phyloP scores from a whole-genome alignment of 2,329 filamentous ascomycete species.

The Simplicillium sp. region DNA sequence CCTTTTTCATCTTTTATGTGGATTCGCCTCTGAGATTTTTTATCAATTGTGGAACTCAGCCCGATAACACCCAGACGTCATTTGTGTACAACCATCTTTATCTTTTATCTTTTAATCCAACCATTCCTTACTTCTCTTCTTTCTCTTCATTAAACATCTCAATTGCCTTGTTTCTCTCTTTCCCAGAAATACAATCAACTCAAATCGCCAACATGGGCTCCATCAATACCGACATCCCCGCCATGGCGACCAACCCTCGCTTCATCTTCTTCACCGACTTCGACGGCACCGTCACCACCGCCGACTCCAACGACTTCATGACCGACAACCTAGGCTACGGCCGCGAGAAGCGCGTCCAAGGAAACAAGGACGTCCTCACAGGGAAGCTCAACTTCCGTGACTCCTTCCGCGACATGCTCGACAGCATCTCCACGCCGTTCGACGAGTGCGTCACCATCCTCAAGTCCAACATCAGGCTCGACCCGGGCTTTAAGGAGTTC shows the following conservation, averaged over 20 bases:
- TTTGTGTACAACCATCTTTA: not conserved
- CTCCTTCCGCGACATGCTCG: slow-evolving; percentile 85
- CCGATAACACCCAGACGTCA: not conserved
- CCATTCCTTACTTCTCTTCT: not conserved
- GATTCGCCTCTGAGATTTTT: not conserved
- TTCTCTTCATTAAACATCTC: not conserved
- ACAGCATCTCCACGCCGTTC: slow-evolving; percentile 73
- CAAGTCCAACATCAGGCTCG: slow-evolving; percentile 74
- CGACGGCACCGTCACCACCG: slow-evolving; percentile 83
- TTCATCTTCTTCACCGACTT: slow-evolving; percentile 99
- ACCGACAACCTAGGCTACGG: slow-evolving; percentile 92
- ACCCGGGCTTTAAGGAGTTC: slow-evolving; percentile 82
- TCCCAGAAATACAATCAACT: not conserved
- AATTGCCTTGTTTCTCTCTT: not conserved
- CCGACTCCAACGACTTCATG: slow-evolving; percentile 60
- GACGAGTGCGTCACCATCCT: slow-evolving; percentile 72
- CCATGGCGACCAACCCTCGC: slow-evolving; percentile 61
- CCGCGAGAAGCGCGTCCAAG: slow-evolving; percentile 54
- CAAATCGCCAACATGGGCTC: slow-evolving; percentile 29
- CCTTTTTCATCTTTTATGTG: no score
- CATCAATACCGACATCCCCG: slow-evolving; percentile 36
- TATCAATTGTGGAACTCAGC: slow-evolving; percentile 6
- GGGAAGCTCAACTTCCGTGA: slow-evolving; percentile 69
- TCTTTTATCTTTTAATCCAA: not conserved
- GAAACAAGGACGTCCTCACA: slow-evolving; percentile 69